Base-by-base conservation (phyloP, 2,329 filamentous ascomycete genomes). In the Rhinocladiella similis region DNA sequence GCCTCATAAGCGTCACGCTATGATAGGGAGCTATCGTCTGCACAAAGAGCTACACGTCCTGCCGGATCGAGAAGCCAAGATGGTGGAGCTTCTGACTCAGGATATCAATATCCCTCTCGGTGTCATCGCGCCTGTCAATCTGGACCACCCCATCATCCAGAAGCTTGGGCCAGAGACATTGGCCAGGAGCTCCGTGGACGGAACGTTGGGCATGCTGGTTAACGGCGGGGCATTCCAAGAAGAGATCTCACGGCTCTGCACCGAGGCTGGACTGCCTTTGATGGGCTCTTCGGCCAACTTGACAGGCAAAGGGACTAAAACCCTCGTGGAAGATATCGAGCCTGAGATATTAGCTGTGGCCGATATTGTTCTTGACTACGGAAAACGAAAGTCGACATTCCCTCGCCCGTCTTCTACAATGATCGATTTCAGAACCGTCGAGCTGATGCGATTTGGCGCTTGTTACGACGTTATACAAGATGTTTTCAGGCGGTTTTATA, bases 261-360 rank as follows among this genome's bases (percentile, higher is more conserved):
- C 57, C 12, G 54, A 56, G 5, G 64, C 56, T 2, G 60, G 59
- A 6, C 51, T 66, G 7, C 57, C 65, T 6, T 29, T 70, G 25
- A 46, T 72, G 33, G 69, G 70, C 0, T 68, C 66, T 1, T 69
- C 66, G 7, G 70, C 70, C n/a, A 72, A 73, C 47, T 16, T 73
- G 1, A 64, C 68, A 1, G 68, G 68, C 1, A 60, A 22, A 47
- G 50, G 35, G n/a, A 65, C 65, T 5, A 72, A 70, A 49, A 56
- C 35, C 6, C 18, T 51, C 0, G 60, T 68, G 1, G 67, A 71
- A 19, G 66, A 70, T 16, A 70, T 72, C 29, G 65, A 72, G 54
- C 47, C 50, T 1, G 69, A 71, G 33, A 63, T 72, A 33, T 20
- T 50, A 2, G 56, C 48, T 3, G 61, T 62, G 0, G 69, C 68